Evolutionary conservation across 225 moss, liverwort and hornwort genomes (phyloP), one percentile per base, ranked within the genome.

Genomic region (Polytrichum commune): DNA sequence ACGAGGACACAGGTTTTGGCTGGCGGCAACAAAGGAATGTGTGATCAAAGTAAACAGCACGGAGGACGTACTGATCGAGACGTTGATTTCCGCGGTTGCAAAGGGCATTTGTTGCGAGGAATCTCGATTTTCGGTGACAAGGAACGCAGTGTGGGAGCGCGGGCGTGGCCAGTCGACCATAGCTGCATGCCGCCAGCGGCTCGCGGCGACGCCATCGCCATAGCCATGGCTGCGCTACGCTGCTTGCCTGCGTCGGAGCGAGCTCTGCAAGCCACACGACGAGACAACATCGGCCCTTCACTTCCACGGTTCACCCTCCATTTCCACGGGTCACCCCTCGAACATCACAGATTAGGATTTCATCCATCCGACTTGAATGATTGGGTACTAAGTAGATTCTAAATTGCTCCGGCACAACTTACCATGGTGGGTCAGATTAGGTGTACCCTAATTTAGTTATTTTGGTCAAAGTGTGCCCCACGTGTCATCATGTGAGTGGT

Each of bases 221-320:
- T 46, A 46, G 81, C 81, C 81, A 81, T 76, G 69, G 66, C 70
- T 76, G 66, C 69, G 66, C 62, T 76, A 55, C 61, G 3, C 46
- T 46, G 46, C 13, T 38, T 13, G 13, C 32, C 32, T 32, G 32
- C 8, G 32, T 7, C 7, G 46, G 46, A 46, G 4, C 13, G 46
- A 16, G 53, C 5, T 24, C 5, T 29, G 23, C 20, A 27, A 23
- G 8, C 25, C 6, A 28, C 18, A 19, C 10, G 1, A 13, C 9
- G 23, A 33, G 64, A 76, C 70, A 18, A 60, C 60, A 9, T 1
- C 7, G 19, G 26, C 26, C 26, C 26, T 26, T 1, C 26, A 26
- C 26, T 26, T 46, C 46, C 46, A 46, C 46, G 16, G 46, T 13
- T 46, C 16, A 46, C 46, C 13, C 4, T 26, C 26, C 26, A 26